Percentiles rank a stretch among this genome's conserved stretches.
Conservation (phyloP, 164 flowering plant genomes). For the Saururus chinensis region DNA sequence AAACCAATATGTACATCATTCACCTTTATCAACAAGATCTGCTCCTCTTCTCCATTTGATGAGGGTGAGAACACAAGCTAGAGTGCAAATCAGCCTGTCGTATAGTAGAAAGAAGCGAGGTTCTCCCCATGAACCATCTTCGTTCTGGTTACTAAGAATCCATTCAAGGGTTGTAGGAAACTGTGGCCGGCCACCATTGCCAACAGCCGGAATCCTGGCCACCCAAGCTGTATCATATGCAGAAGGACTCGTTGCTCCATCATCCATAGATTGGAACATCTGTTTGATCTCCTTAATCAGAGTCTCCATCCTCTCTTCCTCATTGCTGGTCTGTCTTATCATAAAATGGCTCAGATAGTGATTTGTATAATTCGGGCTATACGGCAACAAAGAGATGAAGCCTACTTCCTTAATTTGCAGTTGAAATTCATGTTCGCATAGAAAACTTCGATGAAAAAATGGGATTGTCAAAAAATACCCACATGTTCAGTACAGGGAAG, state of each 20-base stretch:
- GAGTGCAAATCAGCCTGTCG: conserved; percentile 5
- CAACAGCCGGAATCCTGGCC: neutral
- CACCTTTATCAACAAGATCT: neutral
- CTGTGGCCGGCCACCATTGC: neutral
- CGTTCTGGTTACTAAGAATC: conserved; percentile 5
- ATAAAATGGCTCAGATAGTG: too few relatives aligned
- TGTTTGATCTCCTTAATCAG: neutral
- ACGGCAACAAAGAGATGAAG: too few relatives aligned
- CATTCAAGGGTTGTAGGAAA: conserved; percentile 5
- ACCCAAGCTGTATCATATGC: conserved; percentile 11
- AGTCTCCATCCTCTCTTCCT: neutral
- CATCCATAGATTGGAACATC: neutral
- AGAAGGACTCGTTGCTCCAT: conserved; percentile 4
- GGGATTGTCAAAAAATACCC: too few relatives aligned
- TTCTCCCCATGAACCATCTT: conserved; percentile 10
- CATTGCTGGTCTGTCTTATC: too few relatives aligned
- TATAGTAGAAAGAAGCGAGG: conserved; percentile 1
- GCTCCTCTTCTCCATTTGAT: neutral
- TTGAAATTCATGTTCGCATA: too few relatives aligned
- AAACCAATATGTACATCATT: too few relatives aligned
- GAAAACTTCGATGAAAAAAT: too few relatives aligned
- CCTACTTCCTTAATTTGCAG: too few relatives aligned
- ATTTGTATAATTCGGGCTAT: too few relatives aligned
- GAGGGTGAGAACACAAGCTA: conserved; percentile 7
- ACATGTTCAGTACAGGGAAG: too few relatives aligned